Evolutionary conservation across 371 early-diverging fungal genomes (phyloP).

Genomic region (Mortierella sp.): DNA sequence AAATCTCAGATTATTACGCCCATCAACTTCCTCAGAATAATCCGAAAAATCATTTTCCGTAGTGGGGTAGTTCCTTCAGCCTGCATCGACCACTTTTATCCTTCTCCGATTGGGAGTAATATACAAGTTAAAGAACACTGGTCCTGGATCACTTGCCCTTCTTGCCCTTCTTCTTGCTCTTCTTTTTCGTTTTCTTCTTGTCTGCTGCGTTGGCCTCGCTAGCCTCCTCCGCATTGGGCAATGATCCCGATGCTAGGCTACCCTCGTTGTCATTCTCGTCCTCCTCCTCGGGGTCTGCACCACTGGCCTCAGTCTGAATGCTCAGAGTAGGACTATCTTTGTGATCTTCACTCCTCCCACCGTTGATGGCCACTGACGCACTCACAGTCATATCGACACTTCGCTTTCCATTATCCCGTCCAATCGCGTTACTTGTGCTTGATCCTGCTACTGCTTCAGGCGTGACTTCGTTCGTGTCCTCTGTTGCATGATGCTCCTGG

Average conservation of each 20-base stretch:
- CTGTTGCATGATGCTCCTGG: neutral
- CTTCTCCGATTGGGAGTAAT: neutral
- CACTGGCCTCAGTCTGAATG: neutral
- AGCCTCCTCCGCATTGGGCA: neutral
- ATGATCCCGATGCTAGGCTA: neutral
- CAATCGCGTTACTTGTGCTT: no score
- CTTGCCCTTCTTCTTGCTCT: constrained; percentile 37
- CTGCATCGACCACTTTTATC: no score
- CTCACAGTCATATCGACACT: no score
- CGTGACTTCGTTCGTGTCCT: neutral
- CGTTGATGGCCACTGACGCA: neutral
- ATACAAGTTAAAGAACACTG: neutral
- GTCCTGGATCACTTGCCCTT: constrained; percentile 13
- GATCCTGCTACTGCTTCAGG: no score
- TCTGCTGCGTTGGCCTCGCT: constrained; percentile 2
- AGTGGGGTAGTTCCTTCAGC: no score
- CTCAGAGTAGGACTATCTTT: constrained; percentile 2
- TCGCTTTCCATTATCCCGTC: no score
- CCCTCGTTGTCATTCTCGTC: constrained; percentile 9
- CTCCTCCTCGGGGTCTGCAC: neutral
- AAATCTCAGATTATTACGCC: no score
- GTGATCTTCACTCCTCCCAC: neutral
- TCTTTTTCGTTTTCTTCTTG: constrained; percentile 44
- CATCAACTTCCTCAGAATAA: no score
- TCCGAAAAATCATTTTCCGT: no score